Conservation (phyloP, 208 protist species). For the Acanthamoeba triangularis region DNA sequence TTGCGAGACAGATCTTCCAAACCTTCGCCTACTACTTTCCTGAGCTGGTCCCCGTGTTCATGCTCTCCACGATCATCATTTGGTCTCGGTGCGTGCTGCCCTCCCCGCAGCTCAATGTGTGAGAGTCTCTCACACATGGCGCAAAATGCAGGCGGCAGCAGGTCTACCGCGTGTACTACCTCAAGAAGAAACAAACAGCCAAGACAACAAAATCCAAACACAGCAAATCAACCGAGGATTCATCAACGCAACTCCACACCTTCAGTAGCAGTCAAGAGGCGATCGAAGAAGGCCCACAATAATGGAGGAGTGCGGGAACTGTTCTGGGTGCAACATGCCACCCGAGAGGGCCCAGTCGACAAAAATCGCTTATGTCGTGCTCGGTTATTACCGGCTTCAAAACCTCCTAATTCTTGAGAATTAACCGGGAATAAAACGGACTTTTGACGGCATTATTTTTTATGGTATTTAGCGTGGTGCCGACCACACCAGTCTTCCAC, state of each 20-base stretch:
- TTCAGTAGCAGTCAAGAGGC: neutral
- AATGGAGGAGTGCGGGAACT: no score
- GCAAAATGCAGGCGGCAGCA: neutral
- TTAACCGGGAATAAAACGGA: neutral
- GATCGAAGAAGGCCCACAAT: neutral
- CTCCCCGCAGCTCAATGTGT: neutral
- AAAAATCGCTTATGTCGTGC: neutral
- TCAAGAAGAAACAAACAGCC: neutral
- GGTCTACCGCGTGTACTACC: neutral
- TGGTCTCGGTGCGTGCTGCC: neutral
- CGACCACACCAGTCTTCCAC: no score
- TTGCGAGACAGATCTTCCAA: neutral
- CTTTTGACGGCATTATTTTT: neutral
- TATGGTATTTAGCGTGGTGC: no score
- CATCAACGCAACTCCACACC: neutral
- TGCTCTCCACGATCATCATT: neutral
- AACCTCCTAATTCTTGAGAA: neutral
- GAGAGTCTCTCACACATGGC: neutral
- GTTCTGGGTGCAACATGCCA: no score
- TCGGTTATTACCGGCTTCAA: no score
- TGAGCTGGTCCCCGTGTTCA: slow-evolving; percentile 6
- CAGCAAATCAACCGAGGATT: neutral
- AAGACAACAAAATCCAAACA: neutral
- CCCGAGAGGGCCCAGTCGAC: neutral
- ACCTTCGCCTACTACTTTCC: slow-evolving; percentile 58